These are phyloP conservation scores for Oryza australiensis DNA, from an alignment of 176 grass and related monocot genomes.

Conservation along the genomic window DNA sequence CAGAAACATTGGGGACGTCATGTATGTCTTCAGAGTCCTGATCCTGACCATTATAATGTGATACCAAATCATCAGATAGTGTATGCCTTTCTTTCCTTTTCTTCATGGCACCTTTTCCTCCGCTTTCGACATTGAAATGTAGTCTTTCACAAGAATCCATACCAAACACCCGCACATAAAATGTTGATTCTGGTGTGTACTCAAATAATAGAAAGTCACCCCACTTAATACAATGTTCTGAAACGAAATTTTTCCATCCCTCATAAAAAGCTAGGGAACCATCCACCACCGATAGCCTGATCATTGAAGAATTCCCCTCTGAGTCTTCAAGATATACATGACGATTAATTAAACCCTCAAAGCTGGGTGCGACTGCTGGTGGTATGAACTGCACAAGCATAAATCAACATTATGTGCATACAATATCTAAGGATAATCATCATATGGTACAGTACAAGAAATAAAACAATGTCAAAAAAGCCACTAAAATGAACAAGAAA, in stretches of 20 bases:
- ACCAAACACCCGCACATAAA: conserved; percentile 60
- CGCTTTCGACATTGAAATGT: conserved; percentile 17
- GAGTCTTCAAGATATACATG: conserved; percentile 51
- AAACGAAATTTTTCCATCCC: conserved; percentile 66
- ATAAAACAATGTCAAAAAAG: background rate
- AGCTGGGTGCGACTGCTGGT: conserved; percentile 1
- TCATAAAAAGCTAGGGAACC: conserved; percentile 48
- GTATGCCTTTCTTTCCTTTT: background rate
- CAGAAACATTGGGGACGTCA: background rate
- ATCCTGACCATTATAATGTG: background rate
- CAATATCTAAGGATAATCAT: background rate
- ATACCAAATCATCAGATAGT: background rate
- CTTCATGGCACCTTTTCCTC: background rate
- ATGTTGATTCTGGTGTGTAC: conserved; percentile 26
- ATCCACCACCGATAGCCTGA: conserved; percentile 37
- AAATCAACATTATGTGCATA: background rate
- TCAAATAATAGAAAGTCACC: conserved; percentile 57
- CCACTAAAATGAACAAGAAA: background rate
- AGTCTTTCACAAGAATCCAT: conserved; percentile 43
- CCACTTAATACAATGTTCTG: conserved; percentile 44
- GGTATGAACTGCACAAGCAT: conserved; percentile 62
- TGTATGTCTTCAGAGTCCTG: conserved; percentile 9
- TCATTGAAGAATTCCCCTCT: conserved; percentile 27
- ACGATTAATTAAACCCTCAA: conserved; percentile 32
- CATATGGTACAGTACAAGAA: background rate